Conservation (phyloP, 805 yeast species). For the Blastobotrys muscicola region DNA sequence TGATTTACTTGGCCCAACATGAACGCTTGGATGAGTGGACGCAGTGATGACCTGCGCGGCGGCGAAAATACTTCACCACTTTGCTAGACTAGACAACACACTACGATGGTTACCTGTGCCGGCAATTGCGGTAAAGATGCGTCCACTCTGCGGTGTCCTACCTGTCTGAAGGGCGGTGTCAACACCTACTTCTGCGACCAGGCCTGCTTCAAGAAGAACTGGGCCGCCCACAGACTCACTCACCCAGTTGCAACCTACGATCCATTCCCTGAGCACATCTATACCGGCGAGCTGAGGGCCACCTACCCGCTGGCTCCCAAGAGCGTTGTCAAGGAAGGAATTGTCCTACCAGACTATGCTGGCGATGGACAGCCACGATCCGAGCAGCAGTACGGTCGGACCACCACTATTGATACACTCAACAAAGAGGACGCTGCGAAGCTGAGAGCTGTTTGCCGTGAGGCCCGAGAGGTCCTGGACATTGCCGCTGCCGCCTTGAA, state of each 20-base stretch:
- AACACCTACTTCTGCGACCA: slow-evolving; percentile 71
- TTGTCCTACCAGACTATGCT: slow-evolving; percentile 79
- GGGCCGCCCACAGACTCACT: slow-evolving; percentile 53
- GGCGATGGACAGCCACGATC: slow-evolving; percentile 64
- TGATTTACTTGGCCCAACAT: too few species aligned
- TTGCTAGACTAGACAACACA: neutral
- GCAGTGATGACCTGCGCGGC: neutral
- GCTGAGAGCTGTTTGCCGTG: slow-evolving; percentile 62
- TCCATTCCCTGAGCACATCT: slow-evolving; percentile 76
- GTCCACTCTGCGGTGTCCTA: slow-evolving; percentile 78
- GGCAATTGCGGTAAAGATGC: slow-evolving; percentile 83
- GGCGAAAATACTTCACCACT: neutral
- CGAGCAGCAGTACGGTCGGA: slow-evolving; percentile 66
- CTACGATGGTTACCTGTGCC: slow-evolving; percentile 38
- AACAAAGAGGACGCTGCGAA: slow-evolving; percentile 60
- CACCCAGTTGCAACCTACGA: slow-evolving; percentile 65
- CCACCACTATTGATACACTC: slow-evolving; percentile 54
- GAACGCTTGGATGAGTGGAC: too few species aligned
- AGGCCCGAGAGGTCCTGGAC: slow-evolving; percentile 86
- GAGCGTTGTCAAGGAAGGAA: slow-evolving; percentile 60
- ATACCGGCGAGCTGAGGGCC: slow-evolving; percentile 69
- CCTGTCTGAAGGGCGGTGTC: slow-evolving; percentile 68
- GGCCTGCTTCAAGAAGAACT: slow-evolving; percentile 61
- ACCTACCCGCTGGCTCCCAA: slow-evolving; percentile 70
- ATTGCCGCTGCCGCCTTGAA: slow-evolving; percentile 70